Evolutionary conservation across 352 stramenopile genomes (phyloP), one percentile per base, ranked within the genome.

Genomic region (Pythium guiyangense): DNA sequence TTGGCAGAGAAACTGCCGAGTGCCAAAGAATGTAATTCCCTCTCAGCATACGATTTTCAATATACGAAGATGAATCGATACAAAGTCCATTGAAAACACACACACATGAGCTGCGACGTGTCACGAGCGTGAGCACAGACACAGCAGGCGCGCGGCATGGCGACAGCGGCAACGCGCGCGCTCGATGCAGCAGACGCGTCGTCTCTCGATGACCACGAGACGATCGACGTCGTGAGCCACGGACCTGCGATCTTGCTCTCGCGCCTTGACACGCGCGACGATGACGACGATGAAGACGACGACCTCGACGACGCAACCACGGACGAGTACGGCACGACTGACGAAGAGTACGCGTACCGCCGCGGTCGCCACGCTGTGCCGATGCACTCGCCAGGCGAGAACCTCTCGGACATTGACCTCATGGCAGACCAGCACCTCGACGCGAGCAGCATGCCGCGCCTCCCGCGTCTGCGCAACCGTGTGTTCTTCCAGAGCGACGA

Each of bases 301-400:
- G 39, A 45, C 17, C 9, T 45, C 39, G 39, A 45, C 14, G 39
- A 18, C 39, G 39, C 22, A 40, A 66, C 6, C 52, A 63, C 2
- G 25, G 51, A 56, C 6, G 52, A 53, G 2, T 34, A 64, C 11
- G 52, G 25, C 8, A 59, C 69, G 11, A n/a, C 49, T 0, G 66
- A 73, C 20, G 62, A 70, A 18, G 57, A 85, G 57, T 66, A 86
- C 57, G 65, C 72, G 54, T 91, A 89, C 52, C 67, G 56, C 12
- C 78, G 63, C 14, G 78, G 80, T 0, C 69, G 64, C 1, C 78
- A 83, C 17, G 73, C 79, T 12, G 62, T 91, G 27, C 78, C 80
- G 3, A 91, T 91, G 78, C 66, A 88, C 6, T 91, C 80, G 0
- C 80, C 80, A 2, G 80, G 78, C 2, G 76, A 86, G 11, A 72